Percentiles rank a stretch among this genome's conserved stretches.
Evolutionary conservation across 768 basidiomycete species (phyloP).

Genomic region (Hygrophoropsis aurantiaca): DNA sequence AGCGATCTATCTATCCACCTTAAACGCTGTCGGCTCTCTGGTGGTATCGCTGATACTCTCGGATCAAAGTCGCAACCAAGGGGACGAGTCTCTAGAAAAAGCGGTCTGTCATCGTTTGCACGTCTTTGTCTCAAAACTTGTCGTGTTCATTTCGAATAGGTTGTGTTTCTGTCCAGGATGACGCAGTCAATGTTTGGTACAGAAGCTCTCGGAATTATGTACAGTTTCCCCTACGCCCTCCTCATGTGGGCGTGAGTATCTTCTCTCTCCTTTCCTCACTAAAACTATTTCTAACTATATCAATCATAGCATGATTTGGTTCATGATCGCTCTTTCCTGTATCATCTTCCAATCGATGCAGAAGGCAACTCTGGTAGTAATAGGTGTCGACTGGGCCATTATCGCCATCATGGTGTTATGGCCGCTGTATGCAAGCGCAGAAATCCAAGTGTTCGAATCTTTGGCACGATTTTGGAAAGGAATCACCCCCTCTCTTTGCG

Average conservation of each 20-base stretch:
- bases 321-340: neutral
- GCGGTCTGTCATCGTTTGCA: no score
- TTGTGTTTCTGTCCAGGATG: conserved; percentile 17
- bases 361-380: neutral
- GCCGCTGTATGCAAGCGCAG: neutral
- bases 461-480: no score
- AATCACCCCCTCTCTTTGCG: no score
- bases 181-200: conserved; percentile 13
- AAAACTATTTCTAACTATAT: neutral
- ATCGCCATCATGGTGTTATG: neutral
- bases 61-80: neutral
- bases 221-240: conserved; percentile 29
- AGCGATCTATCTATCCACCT: conserved; percentile 4
- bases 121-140: neutral
- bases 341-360: neutral
- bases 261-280: neutral
- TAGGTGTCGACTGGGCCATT: neutral
- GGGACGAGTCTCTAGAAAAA: neutral
- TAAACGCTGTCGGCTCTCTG: conserved; percentile 3
- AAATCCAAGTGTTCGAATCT: no score
- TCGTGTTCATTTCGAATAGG: conserved; percentile 9
- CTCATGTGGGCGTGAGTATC: conserved; percentile 28
- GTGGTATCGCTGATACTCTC: neutral
- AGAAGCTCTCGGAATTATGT: conserved; percentile 28
- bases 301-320: neutral